Percentiles rank a stretch among this genome's conserved stretches.
Evolutionary conservation across 1,139 yeast genomes (phyloP).

Genomic region (Candida glucosophila): DNA sequence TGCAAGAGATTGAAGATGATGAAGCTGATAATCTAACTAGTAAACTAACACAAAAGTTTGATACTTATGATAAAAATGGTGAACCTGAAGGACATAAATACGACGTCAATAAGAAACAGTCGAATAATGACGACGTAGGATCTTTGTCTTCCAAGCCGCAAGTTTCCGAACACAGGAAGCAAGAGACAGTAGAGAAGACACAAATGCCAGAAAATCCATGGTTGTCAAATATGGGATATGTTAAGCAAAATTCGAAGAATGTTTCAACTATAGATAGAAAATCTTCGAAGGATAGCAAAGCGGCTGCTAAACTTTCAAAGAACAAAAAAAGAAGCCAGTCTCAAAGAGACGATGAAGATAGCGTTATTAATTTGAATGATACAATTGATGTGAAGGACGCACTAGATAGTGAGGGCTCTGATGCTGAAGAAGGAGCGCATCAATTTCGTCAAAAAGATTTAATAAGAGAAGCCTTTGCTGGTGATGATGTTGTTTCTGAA

Average conservation of each 20-base stretch:
- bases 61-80: constrained; percentile 14
- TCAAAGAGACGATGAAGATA: constrained; percentile 21
- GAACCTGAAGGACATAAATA: constrained; percentile 1
- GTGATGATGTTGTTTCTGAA: constrained; percentile 83
- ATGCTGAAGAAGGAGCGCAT: constrained; percentile 33
- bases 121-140: too few species aligned
- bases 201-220: constrained; percentile 59
- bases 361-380: constrained; percentile 40
- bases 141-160: constrained; percentile 6
- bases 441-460: constrained; percentile 80
- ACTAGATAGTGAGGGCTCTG: constrained; percentile 12
- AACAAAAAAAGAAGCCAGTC: constrained; percentile 34
- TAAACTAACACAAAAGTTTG: too few species aligned
- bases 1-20: constrained; percentile 49
- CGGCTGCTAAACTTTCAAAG: constrained; percentile 43
- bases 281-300: constrained; percentile 47
- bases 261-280: constrained; percentile 47
- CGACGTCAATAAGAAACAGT: too few species aligned
- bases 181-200: constrained; percentile 2
- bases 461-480: constrained; percentile 90
- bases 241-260: constrained; percentile 45
- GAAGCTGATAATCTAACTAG: constrained; percentile 38
- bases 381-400: constrained; percentile 20
- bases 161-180: constrained; percentile 1
- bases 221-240: constrained; percentile 27